Conservation (phyloP, 2,329 filamentous ascomycete species). For the Thelonectria blattea region DNA sequence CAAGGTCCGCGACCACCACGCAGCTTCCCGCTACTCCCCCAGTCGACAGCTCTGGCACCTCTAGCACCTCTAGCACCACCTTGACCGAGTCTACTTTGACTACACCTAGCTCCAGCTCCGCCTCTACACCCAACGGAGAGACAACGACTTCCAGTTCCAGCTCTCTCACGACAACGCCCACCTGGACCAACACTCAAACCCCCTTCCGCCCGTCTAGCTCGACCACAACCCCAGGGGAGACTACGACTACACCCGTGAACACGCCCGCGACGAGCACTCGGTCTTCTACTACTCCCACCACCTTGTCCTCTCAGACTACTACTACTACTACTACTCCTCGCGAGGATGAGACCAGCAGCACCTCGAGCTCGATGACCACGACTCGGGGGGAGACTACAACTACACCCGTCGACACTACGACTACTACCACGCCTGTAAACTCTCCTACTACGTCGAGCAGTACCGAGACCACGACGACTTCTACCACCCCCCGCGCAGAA, state of each 20-base stretch:
- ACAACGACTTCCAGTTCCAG: neutral
- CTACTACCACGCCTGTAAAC: constrained; percentile 1
- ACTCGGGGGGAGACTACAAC: neutral
- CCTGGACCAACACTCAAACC: neutral
- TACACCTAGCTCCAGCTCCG: neutral
- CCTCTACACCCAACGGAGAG: neutral
- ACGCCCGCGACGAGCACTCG: neutral
- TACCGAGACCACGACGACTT: no score
- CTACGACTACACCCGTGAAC: neutral
- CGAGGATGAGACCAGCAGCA: constrained; percentile 11
- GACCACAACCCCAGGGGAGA: neutral
- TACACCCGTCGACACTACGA: neutral
- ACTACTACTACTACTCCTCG: no score
- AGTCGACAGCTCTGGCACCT: neutral
- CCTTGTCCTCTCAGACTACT: neutral
- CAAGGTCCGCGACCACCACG: no score
- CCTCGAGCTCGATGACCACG: constrained; percentile 7
- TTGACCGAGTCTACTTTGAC: neutral
- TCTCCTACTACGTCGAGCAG: constrained; percentile 30
- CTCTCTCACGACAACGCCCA: neutral
- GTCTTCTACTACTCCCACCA: neutral
- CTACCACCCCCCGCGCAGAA: no score
- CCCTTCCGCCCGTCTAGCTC: neutral
- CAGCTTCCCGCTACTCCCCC: no score
- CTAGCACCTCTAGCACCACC: no score